Evolutionary conservation across 1,284 basidiomycete genomes (phyloP), one percentile per base, ranked within the genome.

Genomic region (Boletus semigastroideus): DNA sequence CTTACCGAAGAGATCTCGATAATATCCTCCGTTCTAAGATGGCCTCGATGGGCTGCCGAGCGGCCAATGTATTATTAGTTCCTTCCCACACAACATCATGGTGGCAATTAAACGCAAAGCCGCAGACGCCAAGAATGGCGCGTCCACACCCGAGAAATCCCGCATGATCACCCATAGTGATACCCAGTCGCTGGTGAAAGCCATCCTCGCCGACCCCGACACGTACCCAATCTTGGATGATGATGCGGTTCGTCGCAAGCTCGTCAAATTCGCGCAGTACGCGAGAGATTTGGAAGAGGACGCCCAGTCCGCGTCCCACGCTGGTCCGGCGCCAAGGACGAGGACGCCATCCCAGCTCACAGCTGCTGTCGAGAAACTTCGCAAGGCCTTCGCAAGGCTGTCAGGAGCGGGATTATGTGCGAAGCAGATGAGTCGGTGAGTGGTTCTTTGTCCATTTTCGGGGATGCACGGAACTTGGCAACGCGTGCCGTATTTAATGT

Each of bases 371-470:
- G 75, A 75, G 52, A 82, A 78, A 58, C 62, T 83, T 14, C 59
- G 71, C 33, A 72, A 67, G 49, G 75, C n/a, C n/a, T n/a, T n/a
- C n/a, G n/a, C n/a, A n/a, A n/a, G n/a, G n/a, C 75, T 42, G 74
- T 73, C 30, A 68, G 70, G 6, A 78, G 77, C 54, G 79, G 81
- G 0, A 83, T 84, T 47, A 74, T n/a, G n/a, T n/a, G n/a, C 61
- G 64, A 80, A 82, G 56, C 77, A 80, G 64, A 78, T 83, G 78
- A 66, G 60, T n/a, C n/a, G n/a, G n/a, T n/a, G n/a, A n/a, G n/a
- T n/a, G n/a, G n/a, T n/a, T n/a, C n/a, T n/a, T n/a, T n/a, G n/a
- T n/a, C n/a, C n/a, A n/a, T n/a, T n/a, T n/a, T n/a, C n/a, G n/a
- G n/a, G n/a, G n/a, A n/a, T n/a, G n/a, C n/a, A n/a, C n/a, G n/a